Conservation (phyloP, 2,329 filamentous ascomycete genomes). For the Beauveria caledonica region DNA sequence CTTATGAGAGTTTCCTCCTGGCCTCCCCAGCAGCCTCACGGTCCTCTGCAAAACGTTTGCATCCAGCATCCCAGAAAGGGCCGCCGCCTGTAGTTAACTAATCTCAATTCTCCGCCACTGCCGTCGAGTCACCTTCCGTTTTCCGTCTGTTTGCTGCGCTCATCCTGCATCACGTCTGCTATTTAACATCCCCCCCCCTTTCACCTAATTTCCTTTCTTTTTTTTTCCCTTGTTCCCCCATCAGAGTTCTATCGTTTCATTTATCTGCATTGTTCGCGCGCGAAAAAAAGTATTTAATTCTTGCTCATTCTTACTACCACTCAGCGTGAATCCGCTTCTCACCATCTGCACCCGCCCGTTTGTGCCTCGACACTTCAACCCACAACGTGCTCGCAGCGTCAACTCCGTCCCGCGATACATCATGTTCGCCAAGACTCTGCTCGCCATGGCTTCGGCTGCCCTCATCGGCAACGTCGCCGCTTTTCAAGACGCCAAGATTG, state of each 20-base stretch:
- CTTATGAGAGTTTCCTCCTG: too few relatives aligned
- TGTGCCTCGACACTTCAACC: neutral
- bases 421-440: constrained; percentile 17
- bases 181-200: neutral
- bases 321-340: neutral
- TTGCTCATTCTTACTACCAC: neutral
- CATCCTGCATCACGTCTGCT: neutral
- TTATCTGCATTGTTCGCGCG: neutral
- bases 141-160: neutral
- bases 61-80: too few relatives aligned
- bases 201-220: neutral
- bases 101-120: too few relatives aligned
- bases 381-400: too few relatives aligned
- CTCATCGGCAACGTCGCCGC: constrained; percentile 21
- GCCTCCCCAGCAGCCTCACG: too few relatives aligned
- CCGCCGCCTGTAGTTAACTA: too few relatives aligned
- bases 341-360: neutral
- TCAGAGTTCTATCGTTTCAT: neutral
- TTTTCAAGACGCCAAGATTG: constrained; percentile 38
- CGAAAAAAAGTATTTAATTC: neutral
- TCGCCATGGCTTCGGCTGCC: constrained; percentile 21
- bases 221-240: neutral
- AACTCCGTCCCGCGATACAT: neutral
- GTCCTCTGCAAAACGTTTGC: too few relatives aligned
- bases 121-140: neutral